phyloP scores from a whole-genome alignment of 2,329 filamentous ascomycete species.

The Drechslerella coelobrocha region DNA sequence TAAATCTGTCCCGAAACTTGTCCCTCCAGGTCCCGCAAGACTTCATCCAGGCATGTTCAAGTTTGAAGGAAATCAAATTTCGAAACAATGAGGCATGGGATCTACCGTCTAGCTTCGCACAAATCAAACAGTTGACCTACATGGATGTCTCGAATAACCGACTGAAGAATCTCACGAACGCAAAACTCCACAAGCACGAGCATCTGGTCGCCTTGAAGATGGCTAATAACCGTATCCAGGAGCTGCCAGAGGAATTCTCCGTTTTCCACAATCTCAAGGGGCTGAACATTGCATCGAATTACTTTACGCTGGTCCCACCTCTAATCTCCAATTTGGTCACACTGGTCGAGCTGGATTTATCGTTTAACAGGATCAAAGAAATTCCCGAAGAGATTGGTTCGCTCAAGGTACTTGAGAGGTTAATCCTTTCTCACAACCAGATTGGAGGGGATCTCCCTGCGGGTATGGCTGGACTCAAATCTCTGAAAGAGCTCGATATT shows the following conservation, averaged over 20 bases:
- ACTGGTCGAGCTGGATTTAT: slow-evolving; percentile 90
- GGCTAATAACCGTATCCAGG: slow-evolving; percentile 86
- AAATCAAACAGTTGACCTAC: slow-evolving; percentile 81
- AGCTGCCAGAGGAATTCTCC: slow-evolving; percentile 81
- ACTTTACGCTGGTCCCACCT: slow-evolving; percentile 80
- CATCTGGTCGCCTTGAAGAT: slow-evolving; percentile 87
- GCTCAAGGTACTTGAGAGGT: slow-evolving; percentile 79
- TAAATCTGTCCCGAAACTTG: slow-evolving; percentile 91
- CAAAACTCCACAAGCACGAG: slow-evolving; percentile 76
- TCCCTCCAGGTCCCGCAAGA: slow-evolving; percentile 92
- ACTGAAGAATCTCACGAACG: slow-evolving; percentile 83
- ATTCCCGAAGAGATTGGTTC: slow-evolving; percentile 80
- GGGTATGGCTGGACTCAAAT: slow-evolving; percentile 74
- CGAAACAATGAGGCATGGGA: slow-evolving; percentile 90
- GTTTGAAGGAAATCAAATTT: slow-evolving; percentile 92
- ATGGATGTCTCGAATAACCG: slow-evolving; percentile 95
- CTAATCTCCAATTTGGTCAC: slow-evolving; percentile 83
- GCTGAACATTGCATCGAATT: slow-evolving; percentile 93
- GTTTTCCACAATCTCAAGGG: slow-evolving; percentile 79
- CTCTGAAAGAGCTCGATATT: slow-evolving; percentile 87
- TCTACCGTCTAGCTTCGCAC: slow-evolving; percentile 80
- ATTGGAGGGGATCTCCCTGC: slow-evolving; percentile 76
- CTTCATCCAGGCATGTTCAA: slow-evolving; percentile 91
- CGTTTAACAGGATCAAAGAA: slow-evolving; percentile 86
- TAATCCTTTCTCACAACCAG: slow-evolving; percentile 95